These are phyloP conservation scores for Lasiosphaeria ovina DNA, from an alignment of 495 filamentous ascomycete species.

Conservation along the genomic window DNA sequence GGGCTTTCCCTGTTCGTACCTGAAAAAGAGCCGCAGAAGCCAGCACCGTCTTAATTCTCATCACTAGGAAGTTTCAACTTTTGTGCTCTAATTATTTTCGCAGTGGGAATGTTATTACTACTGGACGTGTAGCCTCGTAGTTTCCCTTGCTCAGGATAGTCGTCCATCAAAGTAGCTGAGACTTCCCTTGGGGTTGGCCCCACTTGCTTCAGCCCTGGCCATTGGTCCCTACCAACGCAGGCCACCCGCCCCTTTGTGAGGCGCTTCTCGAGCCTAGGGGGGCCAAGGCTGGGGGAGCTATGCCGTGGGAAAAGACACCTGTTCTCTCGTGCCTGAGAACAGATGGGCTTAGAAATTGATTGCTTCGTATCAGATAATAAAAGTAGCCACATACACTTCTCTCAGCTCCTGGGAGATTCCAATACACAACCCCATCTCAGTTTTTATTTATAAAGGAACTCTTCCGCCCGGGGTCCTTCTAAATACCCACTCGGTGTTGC, in stretches of 20 bases:
- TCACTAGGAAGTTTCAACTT: too few relatives aligned
- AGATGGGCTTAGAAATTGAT: constrained; percentile 26
- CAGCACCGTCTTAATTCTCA: too few relatives aligned
- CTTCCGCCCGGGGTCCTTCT: constrained; percentile 9
- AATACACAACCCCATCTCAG: constrained; percentile 14
- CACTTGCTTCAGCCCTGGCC: constrained; percentile 4
- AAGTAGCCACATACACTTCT: constrained; percentile 20
- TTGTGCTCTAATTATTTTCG: too few relatives aligned
- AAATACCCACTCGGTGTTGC: too few relatives aligned
- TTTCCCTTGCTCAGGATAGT: too few relatives aligned
- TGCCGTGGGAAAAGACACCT: constrained; percentile 32
- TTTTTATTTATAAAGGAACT: constrained; percentile 16
- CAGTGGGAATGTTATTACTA: too few relatives aligned
- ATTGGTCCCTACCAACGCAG: neutral
- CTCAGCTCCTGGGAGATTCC: neutral
- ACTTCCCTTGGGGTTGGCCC: neutral
- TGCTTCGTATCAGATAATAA: constrained; percentile 18
- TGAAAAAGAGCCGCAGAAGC: too few relatives aligned
- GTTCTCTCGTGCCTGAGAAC: constrained; percentile 24
- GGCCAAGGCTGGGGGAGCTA: constrained; percentile 17
- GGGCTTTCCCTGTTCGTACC: too few relatives aligned
- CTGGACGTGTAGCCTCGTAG: too few relatives aligned
- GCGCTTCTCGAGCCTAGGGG: neutral
- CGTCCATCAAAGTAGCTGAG: neutral
- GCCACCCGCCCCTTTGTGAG: constrained; percentile 8